Evolutionary conservation across 1,139 yeast species (phyloP), one percentile per base, ranked within the genome.

Genomic region (Geotrichum citri-aurantii): DNA sequence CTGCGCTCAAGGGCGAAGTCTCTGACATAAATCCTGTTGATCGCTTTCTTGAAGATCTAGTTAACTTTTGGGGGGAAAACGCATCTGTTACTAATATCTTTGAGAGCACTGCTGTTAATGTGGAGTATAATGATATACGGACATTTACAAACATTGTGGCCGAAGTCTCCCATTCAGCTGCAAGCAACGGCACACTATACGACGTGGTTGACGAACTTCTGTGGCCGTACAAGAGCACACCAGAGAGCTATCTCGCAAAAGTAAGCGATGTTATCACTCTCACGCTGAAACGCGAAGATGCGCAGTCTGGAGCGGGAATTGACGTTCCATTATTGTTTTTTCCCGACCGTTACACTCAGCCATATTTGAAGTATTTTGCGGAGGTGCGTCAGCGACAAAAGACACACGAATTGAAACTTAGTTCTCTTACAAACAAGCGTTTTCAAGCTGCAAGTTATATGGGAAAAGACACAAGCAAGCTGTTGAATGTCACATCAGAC

Each of bases 291-390:
- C 71, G 74, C 5, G 73, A 74, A 14, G 67, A 70, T 27, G 69
- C 69, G 8, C 53, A 65, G 19, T 57, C 69, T 2, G 70, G 72
- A 1, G 68, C 71, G 3, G 80, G 80, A 0, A 66, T 79, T 51
- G 65, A 66, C 12, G 54, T 78, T 19, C 73, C 74, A 1, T 68
- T 71, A 4, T 63, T 62, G 14, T 75, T 80, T 65, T 79, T 77
- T 58, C 83, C 83, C 0, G 80, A 78, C 58, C 68, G 81, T 7
- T 80, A 77, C 64, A 68, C 78, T 0, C 59, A 65, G 24, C 72
- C 71, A 17, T 69, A 71, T 37, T 64, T 62, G 19, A 63, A 48
- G 27, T 17, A 33, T 17, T 19, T 31, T 12, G 12, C 19, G 11
- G 27, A 33, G 19, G 11, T 40, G 7, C 40, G 27, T 31, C 14